Base-by-base conservation (phyloP, 2,329 filamentous ascomycete genomes). In the Phyllosticta capitalensis region DNA sequence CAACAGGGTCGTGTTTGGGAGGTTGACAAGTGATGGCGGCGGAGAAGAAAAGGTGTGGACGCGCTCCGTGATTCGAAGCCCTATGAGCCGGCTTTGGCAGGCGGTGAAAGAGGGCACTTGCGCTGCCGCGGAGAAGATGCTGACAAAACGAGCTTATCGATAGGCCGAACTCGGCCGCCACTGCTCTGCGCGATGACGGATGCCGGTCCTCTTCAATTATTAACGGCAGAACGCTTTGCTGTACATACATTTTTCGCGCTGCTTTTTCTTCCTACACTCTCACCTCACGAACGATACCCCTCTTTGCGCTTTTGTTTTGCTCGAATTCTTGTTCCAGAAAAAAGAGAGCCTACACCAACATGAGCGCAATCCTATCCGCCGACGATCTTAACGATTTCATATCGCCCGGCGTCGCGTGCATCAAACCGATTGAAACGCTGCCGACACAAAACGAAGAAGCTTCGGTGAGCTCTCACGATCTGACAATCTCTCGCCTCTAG, bases 311-410 rank as follows among this genome's bases (percentile, higher is more conserved):
- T 22, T 50, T 22, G 5, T 4, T 10, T 22, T 26, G 48, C 53
- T 22, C 12, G 38, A n/a, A 14, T 45, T 14, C 10, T n/a, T n/a
- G 38, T n/a, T 45, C 17, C n/a, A n/a, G 17, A n/a, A 17, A 45
- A 45, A 2, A n/a, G 17, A 45, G 4, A 5, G 17, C 45, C 49
- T n/a, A 45, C 61, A 63, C 64, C 65, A 68, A 61, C 59, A 99
- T 99, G 94, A 96, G 91, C 72, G 94, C 94, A 63, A 99, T 99
- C 69, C 87, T 99, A 68, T 97, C 92, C 60, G 87, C 88, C 69
- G 92, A 99, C 78, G 92, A 96, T 73, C 81, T 99, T 63, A 99
- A 99, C 79, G 94, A 99, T 80, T 99, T 99, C 78, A 99, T 99
- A 72, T 94, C 89, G 60, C 94, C 94, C 14, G 92, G 92, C 63